Base-by-base conservation (phyloP, 2,329 filamentous ascomycete species). In the Ilyonectria mors-panacis region DNA sequence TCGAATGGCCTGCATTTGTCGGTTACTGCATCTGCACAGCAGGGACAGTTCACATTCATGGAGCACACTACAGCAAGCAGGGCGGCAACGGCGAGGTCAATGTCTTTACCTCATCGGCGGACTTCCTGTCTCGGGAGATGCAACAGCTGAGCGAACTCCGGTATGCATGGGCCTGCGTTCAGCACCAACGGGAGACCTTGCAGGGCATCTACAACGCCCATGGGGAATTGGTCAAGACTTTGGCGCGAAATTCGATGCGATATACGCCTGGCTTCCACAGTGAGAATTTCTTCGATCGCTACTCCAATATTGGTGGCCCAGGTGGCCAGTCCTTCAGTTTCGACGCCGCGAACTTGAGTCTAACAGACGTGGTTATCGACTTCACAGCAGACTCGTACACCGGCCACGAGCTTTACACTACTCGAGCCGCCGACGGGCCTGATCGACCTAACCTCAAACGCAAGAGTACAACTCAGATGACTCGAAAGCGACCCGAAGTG, bases 1-100 rank as follows among this genome's bases (percentile, higher is more conserved):
- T 95, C 23, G 93, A 96, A 79, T 97, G 93, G 93, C 93, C 94
- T 0, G 91, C 92, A 0, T 95, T 97, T 76, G 92, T 96, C 2
- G 93, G 93, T 7, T 97, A 95, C 78, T 96, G 94, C 76, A 90
- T 97, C 54, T 94, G 91, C 79, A 95, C 93, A 2, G 94, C 94
- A 2, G 94, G 93, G 5, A 97, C 94, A 0, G 94, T 97, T 1
- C 94, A 97, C 76, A 91, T 97, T 10, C 94, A 97, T 76, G 94
- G 94, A 13, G 89, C 92, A 7, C 91, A 96, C 75, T 97, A 97
- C 78, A 89, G 88, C 70, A 87, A 86, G 72, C 81, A 81, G 42
- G 81, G 81, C 12, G 79, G 73, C 51, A 80, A 77, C 37, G 88
- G 78, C 71, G 88, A 81, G 81, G 90, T 83, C 85, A 90, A 87